Conservation (phyloP, 257 asterid species). For the Osmanthus fragrans region DNA sequence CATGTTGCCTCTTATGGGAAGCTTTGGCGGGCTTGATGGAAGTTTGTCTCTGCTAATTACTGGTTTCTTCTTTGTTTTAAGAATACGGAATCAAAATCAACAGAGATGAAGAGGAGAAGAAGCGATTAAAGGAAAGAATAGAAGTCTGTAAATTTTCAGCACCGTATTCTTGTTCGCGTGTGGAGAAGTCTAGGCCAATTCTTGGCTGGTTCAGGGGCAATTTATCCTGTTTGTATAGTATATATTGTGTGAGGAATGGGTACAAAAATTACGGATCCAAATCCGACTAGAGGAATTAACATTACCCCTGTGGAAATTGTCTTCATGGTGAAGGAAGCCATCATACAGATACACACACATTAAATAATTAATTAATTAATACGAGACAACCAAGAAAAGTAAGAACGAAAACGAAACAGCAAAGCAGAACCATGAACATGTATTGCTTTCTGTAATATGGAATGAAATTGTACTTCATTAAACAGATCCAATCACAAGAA, state of each 20-base stretch:
- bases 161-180: no score
- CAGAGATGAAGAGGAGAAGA: not conserved
- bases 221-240: no score
- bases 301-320: not conserved
- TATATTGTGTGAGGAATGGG: not conserved
- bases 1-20: slow-evolving; percentile 31
- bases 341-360: not conserved
- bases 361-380: not conserved
- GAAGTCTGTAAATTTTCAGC: not conserved
- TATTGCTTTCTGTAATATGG: slow-evolving; percentile 4
- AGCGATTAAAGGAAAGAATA: not conserved
- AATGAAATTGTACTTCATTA: slow-evolving; percentile 10
- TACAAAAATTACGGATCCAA: not conserved
- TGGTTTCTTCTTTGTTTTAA: slow-evolving; percentile 9
- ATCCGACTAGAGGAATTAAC: not conserved
- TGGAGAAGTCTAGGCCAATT: not conserved
- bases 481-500: not conserved
- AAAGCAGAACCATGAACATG: not conserved
- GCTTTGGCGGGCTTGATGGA: slow-evolving; percentile 32
- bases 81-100: not conserved
- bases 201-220: not conserved
- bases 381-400: not conserved
- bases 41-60: not conserved
- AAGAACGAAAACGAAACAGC: not conserved
- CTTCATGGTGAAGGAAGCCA: not conserved